These are phyloP conservation scores for Podospora pseudoanserina DNA, from an alignment of 495 filamentous ascomycete species.

Conservation along the genomic window DNA sequence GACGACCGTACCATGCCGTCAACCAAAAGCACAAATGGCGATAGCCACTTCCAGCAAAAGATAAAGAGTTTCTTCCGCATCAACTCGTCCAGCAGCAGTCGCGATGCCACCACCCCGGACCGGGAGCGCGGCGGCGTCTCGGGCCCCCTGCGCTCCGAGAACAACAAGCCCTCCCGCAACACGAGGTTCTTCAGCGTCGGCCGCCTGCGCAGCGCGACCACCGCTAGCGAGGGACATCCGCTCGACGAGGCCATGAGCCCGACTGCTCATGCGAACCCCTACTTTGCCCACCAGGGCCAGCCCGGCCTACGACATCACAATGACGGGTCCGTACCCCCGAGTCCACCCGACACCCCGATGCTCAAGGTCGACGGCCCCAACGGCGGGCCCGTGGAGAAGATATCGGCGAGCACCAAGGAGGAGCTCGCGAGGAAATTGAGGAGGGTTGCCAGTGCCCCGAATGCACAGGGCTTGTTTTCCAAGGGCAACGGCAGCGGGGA, in stretches of 20 bases:
- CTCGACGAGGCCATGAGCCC: constrained; percentile 87
- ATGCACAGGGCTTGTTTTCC: constrained; percentile 89
- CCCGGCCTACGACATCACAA: constrained; percentile 91
- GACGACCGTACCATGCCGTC: constrained; percentile 35
- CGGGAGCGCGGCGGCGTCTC: constrained; percentile 40
- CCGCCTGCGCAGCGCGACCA: constrained; percentile 76
- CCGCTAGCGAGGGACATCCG: constrained; percentile 88
- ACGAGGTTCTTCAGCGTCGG: constrained; percentile 78
- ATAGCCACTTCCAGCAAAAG: constrained; percentile 74
- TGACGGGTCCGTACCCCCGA: constrained; percentile 89
- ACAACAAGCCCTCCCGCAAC: constrained; percentile 32
- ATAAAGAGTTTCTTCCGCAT: constrained; percentile 98
- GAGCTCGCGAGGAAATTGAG: constrained; percentile 89
- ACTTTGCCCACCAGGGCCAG: constrained; percentile 94
- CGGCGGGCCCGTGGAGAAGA: constrained; percentile 53
- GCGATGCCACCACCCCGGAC: constrained; percentile 17
- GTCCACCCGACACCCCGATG: constrained; percentile 87
- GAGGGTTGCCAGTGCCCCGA: constrained; percentile 91
- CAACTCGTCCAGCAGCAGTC: constrained; percentile 51
- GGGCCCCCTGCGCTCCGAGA: constrained; percentile 16
- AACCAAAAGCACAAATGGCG: constrained; percentile 41
- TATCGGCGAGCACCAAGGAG: constrained; percentile 78
- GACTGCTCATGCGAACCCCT: constrained; percentile 92
- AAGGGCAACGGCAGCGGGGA: constrained; percentile 52
- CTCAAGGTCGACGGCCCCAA: constrained; percentile 69